These are phyloP conservation scores for Wickerhamomyces sp. DNA, from an alignment of 1,139 yeast genomes.

Conservation along the genomic window DNA sequence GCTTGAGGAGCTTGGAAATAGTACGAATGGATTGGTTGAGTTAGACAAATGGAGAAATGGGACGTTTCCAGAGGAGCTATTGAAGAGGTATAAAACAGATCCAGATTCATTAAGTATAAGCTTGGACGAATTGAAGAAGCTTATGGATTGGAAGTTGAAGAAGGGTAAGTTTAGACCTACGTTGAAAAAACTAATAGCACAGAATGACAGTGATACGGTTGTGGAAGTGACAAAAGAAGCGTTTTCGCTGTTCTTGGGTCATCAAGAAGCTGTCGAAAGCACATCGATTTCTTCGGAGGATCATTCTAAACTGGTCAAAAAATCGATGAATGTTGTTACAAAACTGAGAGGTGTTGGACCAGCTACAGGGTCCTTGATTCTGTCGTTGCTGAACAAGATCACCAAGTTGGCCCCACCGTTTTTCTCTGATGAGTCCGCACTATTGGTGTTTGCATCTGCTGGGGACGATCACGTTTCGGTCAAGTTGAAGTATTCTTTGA, in stretches of 20 bases:
- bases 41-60: conserved; percentile 19
- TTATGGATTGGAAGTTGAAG: conserved; percentile 23
- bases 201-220: conserved; percentile 15
- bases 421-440: conserved; percentile 22
- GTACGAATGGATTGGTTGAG: conserved; percentile 3
- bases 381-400: conserved; percentile 13
- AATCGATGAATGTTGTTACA: conserved; percentile 7
- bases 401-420: conserved; percentile 21
- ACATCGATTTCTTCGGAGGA: conserved; percentile 4
- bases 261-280: not conserved
- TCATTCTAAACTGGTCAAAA: conserved; percentile 10
- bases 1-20: conserved; percentile 5
- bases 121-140: conserved; percentile 16
- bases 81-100: conserved; percentile 2
- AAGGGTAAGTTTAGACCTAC: conserved; percentile 25
- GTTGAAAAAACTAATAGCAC: conserved; percentile 15
- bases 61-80: conserved; percentile 7
- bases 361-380: conserved; percentile 22
- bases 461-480: not conserved
- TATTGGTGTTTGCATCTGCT: conserved; percentile 7
- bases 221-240: conserved; percentile 6
- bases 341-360: conserved; percentile 23
- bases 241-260: conserved; percentile 8
- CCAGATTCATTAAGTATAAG: conserved; percentile 6
- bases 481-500: conserved; percentile 18